Base-by-base conservation (phyloP, 2,329 filamentous ascomycete species). In the Drechslerella dactyloides region DNA sequence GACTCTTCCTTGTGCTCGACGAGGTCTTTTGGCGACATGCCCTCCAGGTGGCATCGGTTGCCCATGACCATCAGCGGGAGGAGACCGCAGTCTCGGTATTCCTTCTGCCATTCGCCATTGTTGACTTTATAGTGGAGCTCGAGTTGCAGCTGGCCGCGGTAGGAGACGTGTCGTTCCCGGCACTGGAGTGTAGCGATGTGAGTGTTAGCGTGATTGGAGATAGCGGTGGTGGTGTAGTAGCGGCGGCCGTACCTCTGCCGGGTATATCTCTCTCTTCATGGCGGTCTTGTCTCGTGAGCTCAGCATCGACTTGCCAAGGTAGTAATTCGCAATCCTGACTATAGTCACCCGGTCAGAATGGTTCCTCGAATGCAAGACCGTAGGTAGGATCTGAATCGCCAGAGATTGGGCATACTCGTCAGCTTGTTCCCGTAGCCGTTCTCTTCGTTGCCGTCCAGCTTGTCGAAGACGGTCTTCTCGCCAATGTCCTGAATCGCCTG, bases 1-100 rank as follows among this genome's bases (percentile, higher is more conserved):
- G 93, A 90, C 80, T 99, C 94, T 81, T 99, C 94, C 79, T 97
- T 96, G 72, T 87, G 87, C 74, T 89, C 84, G 30, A 97, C 91
- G 15, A 99, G 84, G 77, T 90, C 84, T 10, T 89, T 88, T 0
- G 94, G 94, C 4, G 91, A 89, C 77, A 93, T 88, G 73, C 89
- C 89, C 79, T 96, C 89, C 24, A 99, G 85, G 78, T 99, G 92
- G 79, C 94, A 99, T 79, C 88, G 85, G 79, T 92, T 96, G 69
- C 93, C 10, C 53, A 53, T 90, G 79, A 97, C 81, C 93, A 97
- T 97, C 75, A 99, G 87, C 21, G 94, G 94, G 64, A 97, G 84
- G 77, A 91, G 87, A 4, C 94, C 94, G 76, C 97, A 82, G 77
- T 97, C 93, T 77, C 93, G 86, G 51, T 90, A 84, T 60, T 91